phyloP scores from a whole-genome alignment of 495 filamentous ascomycete species.

The Ramalina peruviana region DNA sequence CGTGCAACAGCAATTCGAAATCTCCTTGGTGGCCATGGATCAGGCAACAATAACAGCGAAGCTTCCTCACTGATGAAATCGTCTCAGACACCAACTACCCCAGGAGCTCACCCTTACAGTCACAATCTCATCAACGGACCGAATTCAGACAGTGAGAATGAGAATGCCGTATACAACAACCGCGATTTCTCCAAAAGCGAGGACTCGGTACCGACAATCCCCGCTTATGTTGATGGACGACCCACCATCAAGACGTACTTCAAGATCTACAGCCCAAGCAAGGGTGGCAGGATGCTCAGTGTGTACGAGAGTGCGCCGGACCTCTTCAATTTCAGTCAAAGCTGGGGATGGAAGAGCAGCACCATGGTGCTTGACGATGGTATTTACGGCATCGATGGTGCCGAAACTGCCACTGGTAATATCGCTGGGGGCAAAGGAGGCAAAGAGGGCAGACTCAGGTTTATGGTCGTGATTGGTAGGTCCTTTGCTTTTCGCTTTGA shows the following conservation, averaged over 20 bases:
- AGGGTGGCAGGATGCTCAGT: constrained; percentile 40
- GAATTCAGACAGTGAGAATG: constrained; percentile 15
- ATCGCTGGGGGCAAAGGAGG: constrained; percentile 10
- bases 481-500: not conserved
- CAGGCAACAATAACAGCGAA: constrained; percentile 8
- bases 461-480: constrained; percentile 34
- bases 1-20: constrained; percentile 13
- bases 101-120: constrained; percentile 2
- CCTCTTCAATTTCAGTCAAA: constrained; percentile 48
- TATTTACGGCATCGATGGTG: constrained; percentile 22
- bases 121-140: constrained; percentile 5
- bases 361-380: constrained; percentile 43
- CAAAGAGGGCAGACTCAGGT: constrained; percentile 36
- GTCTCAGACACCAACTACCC: constrained; percentile 13
- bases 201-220: constrained; percentile 27
- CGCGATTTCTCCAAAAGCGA: constrained; percentile 9
- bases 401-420: constrained; percentile 1
- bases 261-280: constrained; percentile 45
- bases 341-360: constrained; percentile 50
- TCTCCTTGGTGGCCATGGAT: constrained; percentile 13
- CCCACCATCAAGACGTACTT: constrained; percentile 49
- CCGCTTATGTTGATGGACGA: constrained; percentile 38
- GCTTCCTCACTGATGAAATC: constrained; percentile 13
- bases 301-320: constrained; percentile 46
- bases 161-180: constrained; percentile 8